phyloP scores from a whole-genome alignment of 495 filamentous ascomycete species.

The Sabuloglossum arenarium region DNA sequence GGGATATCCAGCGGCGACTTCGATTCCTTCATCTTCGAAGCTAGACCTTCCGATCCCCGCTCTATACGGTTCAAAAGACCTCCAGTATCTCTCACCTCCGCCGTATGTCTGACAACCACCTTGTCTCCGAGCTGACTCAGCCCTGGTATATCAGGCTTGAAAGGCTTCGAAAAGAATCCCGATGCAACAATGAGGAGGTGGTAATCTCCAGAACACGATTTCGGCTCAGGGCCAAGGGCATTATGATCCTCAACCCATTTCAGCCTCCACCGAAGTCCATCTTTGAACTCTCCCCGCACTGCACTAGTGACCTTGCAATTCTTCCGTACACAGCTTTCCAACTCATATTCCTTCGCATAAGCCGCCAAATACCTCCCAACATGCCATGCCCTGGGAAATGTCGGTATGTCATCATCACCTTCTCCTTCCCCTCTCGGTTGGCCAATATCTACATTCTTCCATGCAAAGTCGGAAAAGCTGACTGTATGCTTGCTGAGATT shows the following conservation, averaged over 20 bases:
- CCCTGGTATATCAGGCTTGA: conserved; percentile 27
- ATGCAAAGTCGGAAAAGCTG: conserved; percentile 58
- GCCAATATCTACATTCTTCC: conserved; percentile 24
- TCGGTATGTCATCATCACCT: conserved; percentile 20
- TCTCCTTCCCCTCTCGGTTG: not conserved
- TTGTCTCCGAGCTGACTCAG: conserved; percentile 14
- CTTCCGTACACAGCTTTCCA: conserved; percentile 25
- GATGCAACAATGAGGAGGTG: conserved; percentile 56
- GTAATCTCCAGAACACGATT: conserved; percentile 20
- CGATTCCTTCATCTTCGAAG: not conserved
- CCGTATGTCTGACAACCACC: conserved; percentile 34
- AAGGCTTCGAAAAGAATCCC: conserved; percentile 51
- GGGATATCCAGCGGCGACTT: not conserved
- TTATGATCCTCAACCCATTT: conserved; percentile 13
- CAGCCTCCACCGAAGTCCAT: conserved; percentile 30
- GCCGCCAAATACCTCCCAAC: conserved; percentile 50
- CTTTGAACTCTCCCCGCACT: conserved; percentile 12
- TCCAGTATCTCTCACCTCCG: conserved; percentile 18
- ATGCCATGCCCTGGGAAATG: conserved; percentile 55
- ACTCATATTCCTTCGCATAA: conserved; percentile 38
- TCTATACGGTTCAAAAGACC: conserved; percentile 10
- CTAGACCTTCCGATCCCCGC: conserved; percentile 5
- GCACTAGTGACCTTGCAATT: conserved; percentile 30
- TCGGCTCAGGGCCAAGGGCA: not conserved
- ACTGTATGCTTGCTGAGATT: conserved; percentile 67